A percentile compares a stretch with the other conserved stretches of the same genome.
Conservation (phyloP, 805 yeast species). For the Phaffomyces opuntiae region DNA sequence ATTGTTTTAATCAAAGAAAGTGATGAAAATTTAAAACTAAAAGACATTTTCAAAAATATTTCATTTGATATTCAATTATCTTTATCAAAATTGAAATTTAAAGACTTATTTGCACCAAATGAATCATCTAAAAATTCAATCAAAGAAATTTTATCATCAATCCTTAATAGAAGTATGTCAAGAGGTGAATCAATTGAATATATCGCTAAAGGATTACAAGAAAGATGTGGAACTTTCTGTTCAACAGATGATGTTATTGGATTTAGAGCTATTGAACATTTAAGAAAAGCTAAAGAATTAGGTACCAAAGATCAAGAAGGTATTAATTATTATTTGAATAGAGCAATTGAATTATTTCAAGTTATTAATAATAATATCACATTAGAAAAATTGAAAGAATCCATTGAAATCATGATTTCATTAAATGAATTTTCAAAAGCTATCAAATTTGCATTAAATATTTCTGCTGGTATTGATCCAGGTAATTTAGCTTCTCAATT, state of each 20-base stretch:
- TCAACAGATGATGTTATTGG: conserved; percentile 89
- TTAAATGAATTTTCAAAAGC: conserved; percentile 81
- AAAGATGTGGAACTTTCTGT: conserved; percentile 91
- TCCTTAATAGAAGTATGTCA: conserved; percentile 80
- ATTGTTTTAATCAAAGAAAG: conserved; percentile 74
- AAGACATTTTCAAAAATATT: conserved; percentile 64
- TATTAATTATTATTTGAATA: conserved; percentile 54
- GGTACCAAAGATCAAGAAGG: conserved; percentile 69
- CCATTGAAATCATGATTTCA: conserved; percentile 69
- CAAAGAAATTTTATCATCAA: conserved; percentile 80
- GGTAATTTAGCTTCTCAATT: conserved; percentile 53
- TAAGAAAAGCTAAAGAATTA: conserved; percentile 77
- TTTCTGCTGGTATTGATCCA: conserved; percentile 63
- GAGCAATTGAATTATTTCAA: conserved; percentile 71
- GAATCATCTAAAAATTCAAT: conserved; percentile 49
- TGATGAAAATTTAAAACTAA: conserved; percentile 31
- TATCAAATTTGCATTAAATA: conserved; percentile 69
- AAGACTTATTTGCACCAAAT: conserved; percentile 69
- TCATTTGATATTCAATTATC: conserved; percentile 61
- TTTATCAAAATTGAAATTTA: conserved; percentile 59
- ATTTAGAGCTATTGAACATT: conserved; percentile 88
- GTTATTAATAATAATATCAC: conserved; percentile 73
- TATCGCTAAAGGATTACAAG: conserved; percentile 82
- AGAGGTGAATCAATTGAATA: conserved; percentile 91
- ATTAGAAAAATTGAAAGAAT: conserved; percentile 73